Base-by-base conservation (phyloP, 2,329 filamentous ascomycete species). In the Phaeomoniella chlamydospora region DNA sequence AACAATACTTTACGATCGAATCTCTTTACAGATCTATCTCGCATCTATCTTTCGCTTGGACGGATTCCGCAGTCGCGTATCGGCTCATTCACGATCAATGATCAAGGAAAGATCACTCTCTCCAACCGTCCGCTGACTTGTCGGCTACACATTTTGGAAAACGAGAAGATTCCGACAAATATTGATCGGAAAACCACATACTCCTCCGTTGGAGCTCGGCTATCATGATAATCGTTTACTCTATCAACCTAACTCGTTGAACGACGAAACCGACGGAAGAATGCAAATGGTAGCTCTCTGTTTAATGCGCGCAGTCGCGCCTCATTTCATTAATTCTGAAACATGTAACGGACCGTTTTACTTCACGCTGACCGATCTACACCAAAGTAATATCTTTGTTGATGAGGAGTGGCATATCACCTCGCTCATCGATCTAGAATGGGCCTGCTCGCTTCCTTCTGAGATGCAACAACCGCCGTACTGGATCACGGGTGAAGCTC, bases 111-210 rank as follows among this genome's bases (percentile, higher is more conserved):
- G 26, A 30, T 54, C n/a, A 35, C 19, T 9, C 36, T 52, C 12
- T 37, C 30, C 10, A 51, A 49, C 29, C 43, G 51, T 2, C 50
- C 50, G 3, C 38, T 54, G 4, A 47, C 46, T 3, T 33, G 47
- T 10, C 35, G 39, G 29, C 39, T 50, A n/a, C 41, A 51, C 16
- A 36, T 38, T 1, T 39, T 51, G 12, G 49, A 52, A 32, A 51
- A 50, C 26, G 43, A 51, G 36, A 33, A 39, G 11, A 52, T 52
- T 29, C 46, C 47, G 12, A 42, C 44, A 1, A 33, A 45, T 31
- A 53, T 55, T 5, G 39, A 41, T 12, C 39, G 46, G 31, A 15
- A 44, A 32, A 42, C 37, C 22, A 52, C 47, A 14, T 54, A 53
- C 29, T 31, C 38, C 6, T 38, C 45, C 13, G 39, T 45, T 4